These are phyloP conservation scores for Gentiana straminea DNA, from an alignment of 257 asterid genomes.

Conservation along the genomic window DNA sequence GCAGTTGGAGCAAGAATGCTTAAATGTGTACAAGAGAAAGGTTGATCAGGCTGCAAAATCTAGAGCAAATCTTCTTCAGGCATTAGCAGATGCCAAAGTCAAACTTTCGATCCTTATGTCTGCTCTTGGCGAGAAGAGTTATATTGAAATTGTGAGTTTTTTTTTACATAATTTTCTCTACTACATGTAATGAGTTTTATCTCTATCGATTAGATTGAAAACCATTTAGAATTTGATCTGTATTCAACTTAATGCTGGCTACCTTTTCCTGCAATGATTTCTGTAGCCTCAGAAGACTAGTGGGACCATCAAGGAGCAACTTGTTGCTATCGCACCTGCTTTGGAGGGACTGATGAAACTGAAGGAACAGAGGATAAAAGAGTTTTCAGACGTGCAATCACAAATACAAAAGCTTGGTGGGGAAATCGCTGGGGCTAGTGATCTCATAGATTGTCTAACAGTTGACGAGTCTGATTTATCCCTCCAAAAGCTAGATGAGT, in stretches of 20 bases:
- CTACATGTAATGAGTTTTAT: not conserved
- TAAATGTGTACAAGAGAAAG: slow-evolving; percentile 88
- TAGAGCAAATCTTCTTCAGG: slow-evolving; percentile 74
- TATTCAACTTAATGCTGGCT: no score
- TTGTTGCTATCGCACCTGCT: slow-evolving; percentile 79
- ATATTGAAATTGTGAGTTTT: slow-evolving; percentile 60
- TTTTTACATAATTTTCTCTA: not conserved
- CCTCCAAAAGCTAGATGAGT: slow-evolving; percentile 70
- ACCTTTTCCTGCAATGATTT: slow-evolving; percentile 2
- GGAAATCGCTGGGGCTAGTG: slow-evolving; percentile 71
- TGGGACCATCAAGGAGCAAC: slow-evolving; percentile 98
- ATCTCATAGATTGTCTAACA: slow-evolving; percentile 41
- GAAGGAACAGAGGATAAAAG: slow-evolving; percentile 77
- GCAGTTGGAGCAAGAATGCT: slow-evolving; percentile 86
- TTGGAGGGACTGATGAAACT: slow-evolving; percentile 74
- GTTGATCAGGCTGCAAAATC: slow-evolving; percentile 87
- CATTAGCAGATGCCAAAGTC: slow-evolving; percentile 80
- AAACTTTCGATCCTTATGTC: slow-evolving; percentile 78
- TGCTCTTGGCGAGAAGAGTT: slow-evolving; percentile 78
- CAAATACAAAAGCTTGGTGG: slow-evolving; percentile 76
- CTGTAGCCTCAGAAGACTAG: slow-evolving; percentile 80
- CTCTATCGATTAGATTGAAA: not conserved
- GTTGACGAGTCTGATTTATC: slow-evolving; percentile 87
- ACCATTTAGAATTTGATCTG: no score
- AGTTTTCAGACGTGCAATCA: slow-evolving; percentile 79